Evolutionary conservation across 2,329 filamentous ascomycete genomes (phyloP).

Genomic region (Fusarium sp.): DNA sequence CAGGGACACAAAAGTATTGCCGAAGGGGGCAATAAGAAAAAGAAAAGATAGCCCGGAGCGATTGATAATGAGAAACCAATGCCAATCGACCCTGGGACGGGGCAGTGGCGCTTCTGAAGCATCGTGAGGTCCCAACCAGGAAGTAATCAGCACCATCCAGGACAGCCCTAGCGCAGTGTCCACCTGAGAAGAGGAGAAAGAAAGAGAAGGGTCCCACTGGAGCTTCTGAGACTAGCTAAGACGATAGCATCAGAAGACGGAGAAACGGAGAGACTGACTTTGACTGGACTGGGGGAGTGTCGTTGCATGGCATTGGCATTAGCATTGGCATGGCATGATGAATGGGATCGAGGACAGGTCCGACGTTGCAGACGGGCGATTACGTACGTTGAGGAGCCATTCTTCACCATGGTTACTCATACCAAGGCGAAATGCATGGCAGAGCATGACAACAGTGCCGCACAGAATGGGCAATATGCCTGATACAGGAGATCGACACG

Average conservation of each 20-base stretch:
- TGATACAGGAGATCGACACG: conserved; percentile 23
- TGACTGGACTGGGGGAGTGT: conserved; percentile 31
- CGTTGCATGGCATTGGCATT: conserved; percentile 24
- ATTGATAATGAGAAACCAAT: conserved; percentile 27
- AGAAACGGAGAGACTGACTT: conserved; percentile 33
- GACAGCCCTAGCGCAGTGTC: conserved; percentile 20
- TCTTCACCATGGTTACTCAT: conserved; percentile 35
- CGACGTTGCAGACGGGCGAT: conserved; percentile 35
- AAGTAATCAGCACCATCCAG: conserved; percentile 30
- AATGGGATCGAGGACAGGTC: conserved; percentile 20
- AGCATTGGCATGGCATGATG: conserved; percentile 42
- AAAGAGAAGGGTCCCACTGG: conserved; percentile 31
- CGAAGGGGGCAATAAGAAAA: conserved; percentile 19
- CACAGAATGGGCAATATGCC: neutral
- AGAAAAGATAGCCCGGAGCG: conserved; percentile 27
- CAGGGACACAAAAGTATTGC: conserved; percentile 21
- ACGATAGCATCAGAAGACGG: conserved; percentile 36
- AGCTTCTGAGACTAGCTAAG: conserved; percentile 31
- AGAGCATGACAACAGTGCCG: conserved; percentile 9
- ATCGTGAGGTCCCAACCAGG: conserved; percentile 41
- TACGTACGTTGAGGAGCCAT: conserved; percentile 38
- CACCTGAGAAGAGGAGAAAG: conserved; percentile 2
- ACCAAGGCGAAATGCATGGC: conserved; percentile 28
- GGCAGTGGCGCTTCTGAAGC: conserved; percentile 36
- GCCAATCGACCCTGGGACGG: conserved; percentile 16